phyloP scores from a whole-genome alignment of 2,329 filamentous ascomycete genomes.

The Aspergillus thermomutatus region DNA sequence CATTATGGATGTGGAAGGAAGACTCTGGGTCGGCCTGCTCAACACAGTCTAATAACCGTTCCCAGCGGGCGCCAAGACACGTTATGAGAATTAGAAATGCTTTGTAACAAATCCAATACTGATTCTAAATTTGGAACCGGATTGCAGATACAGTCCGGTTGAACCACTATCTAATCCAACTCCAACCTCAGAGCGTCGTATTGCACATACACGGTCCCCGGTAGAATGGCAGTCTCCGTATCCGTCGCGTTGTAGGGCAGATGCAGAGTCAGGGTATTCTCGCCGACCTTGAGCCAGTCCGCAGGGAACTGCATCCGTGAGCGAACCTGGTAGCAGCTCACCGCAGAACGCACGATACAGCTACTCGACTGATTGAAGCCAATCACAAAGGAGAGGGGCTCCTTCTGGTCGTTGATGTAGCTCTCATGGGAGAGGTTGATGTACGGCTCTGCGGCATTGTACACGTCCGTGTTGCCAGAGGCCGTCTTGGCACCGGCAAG shows the following conservation, averaged over 20 bases:
- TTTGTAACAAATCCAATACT: too few species aligned
- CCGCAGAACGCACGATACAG: slow-evolving; percentile 58
- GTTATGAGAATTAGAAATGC: too few species aligned
- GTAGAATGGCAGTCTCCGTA: slow-evolving; percentile 56
- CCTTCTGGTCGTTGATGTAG: slow-evolving; percentile 44
- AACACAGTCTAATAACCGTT: too few species aligned
- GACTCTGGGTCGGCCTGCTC: too few species aligned
- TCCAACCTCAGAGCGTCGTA: slow-evolving; percentile 64
- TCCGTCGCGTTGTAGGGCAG: slow-evolving; percentile 59
- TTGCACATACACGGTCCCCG: slow-evolving; percentile 58
- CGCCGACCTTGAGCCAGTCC: slow-evolving; percentile 47
- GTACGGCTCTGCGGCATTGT: slow-evolving; percentile 52
- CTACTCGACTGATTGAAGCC: slow-evolving; percentile 56
- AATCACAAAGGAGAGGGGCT: slow-evolving; percentile 22
- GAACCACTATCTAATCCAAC: slow-evolving; percentile 26
- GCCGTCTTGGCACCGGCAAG: slow-evolving; percentile 62
- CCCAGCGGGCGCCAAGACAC: too few species aligned
- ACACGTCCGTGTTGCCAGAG: slow-evolving; percentile 60
- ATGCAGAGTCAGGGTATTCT: slow-evolving; percentile 56
- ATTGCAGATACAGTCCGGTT: background rate
- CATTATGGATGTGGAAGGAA: too few species aligned
- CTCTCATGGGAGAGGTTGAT: slow-evolving; percentile 53
- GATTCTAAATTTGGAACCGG: too few species aligned
- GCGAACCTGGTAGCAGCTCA: slow-evolving; percentile 60
- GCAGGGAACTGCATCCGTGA: slow-evolving; percentile 60